Evolutionary conservation across 345 rosid species (phyloP).

Genomic region (Ceriops tagal): DNA sequence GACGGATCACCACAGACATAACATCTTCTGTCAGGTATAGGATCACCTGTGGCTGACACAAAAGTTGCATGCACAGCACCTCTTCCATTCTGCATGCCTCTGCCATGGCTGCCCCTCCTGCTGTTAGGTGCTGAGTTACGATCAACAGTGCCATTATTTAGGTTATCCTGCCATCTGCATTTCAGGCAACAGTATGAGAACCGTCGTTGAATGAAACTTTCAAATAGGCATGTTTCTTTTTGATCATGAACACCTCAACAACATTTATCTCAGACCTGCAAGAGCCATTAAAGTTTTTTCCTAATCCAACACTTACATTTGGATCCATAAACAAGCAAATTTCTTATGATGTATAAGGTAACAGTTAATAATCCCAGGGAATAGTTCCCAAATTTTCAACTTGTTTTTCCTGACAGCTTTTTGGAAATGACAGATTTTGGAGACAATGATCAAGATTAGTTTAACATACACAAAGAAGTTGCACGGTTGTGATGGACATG

Average conservation of each 20-base stretch:
- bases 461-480: conserved; percentile 75
- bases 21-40: conserved; percentile 69
- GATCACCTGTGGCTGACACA: conserved; percentile 87
- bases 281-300: neutral
- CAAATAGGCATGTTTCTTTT: neutral
- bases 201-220: neutral
- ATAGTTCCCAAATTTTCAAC: neutral
- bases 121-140: conserved; percentile 33
- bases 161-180: conserved; percentile 86
- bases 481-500: conserved; percentile 75
- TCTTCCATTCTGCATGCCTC: conserved; percentile 40
- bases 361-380: neutral
- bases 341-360: no score
- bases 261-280: neutral
- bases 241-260: neutral
- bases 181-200: neutral
- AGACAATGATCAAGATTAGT: neutral
- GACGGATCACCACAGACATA: conserved; percentile 91
- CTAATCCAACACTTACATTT: neutral
- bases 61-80: conserved; percentile 43
- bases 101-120: conserved; percentile 48
- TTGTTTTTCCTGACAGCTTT: neutral
- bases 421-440: neutral
- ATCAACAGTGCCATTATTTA: conserved; percentile 40
- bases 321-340: no score